Evolutionary conservation across 225 moss, liverwort and hornwort species (phyloP).

Genomic region (Bryum argenteum): DNA sequence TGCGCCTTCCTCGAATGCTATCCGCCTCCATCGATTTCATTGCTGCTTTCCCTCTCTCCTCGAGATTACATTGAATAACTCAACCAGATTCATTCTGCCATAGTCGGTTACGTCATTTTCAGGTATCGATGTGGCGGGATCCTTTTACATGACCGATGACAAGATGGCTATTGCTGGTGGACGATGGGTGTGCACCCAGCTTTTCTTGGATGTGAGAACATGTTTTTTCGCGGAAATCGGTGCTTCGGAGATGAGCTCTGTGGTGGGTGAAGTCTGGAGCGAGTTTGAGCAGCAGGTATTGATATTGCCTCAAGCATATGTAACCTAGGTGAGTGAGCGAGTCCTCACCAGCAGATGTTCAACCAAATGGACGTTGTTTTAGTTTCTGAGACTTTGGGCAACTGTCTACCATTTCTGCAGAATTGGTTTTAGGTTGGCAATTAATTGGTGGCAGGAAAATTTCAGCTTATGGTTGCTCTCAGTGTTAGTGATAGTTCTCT

Average conservation of each 20-base stretch:
- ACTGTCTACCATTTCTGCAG: neutral
- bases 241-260: slow-evolving; percentile 21
- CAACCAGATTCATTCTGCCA: slow-evolving; percentile 10
- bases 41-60: neutral
- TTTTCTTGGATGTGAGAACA: slow-evolving; percentile 14
- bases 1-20: slow-evolving; percentile 14
- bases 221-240: neutral
- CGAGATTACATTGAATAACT: slow-evolving; percentile 10
- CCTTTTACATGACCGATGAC: neutral
- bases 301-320: neutral
- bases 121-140: slow-evolving; percentile 1
- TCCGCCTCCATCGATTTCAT: slow-evolving; percentile 1
- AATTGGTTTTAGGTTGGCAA: slow-evolving; percentile 28
- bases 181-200: slow-evolving; percentile 17
- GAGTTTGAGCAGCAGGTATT: slow-evolving; percentile 17
- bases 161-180: neutral
- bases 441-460: slow-evolving; percentile 17
- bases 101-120: slow-evolving; percentile 3
- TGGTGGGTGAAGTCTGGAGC: slow-evolving; percentile 6
- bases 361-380: neutral
- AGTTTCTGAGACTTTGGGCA: neutral
- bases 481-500: neutral
- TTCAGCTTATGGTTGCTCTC: slow-evolving; percentile 26
- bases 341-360: slow-evolving; percentile 4
- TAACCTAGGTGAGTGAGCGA: slow-evolving; percentile 1